These are phyloP conservation scores for Mycena albidolilacea DNA, from an alignment of 768 basidiomycete genomes.

Conservation along the genomic window DNA sequence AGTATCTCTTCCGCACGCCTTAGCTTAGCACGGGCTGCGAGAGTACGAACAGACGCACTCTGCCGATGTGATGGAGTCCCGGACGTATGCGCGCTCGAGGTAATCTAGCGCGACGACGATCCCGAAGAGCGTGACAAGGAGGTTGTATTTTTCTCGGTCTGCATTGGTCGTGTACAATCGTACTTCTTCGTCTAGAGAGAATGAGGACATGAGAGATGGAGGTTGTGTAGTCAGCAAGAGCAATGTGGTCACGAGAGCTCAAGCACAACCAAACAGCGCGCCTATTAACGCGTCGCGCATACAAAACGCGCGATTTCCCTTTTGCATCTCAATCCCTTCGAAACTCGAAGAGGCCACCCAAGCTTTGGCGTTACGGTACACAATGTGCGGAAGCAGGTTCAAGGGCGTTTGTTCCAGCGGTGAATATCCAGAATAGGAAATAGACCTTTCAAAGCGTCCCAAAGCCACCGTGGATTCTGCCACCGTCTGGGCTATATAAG, in stretches of 20 bases:
- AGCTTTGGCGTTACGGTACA: not conserved
- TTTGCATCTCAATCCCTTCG: no score
- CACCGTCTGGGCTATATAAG: slow-evolving; percentile 16
- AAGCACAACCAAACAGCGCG: slow-evolving; percentile 27
- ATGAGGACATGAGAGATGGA: slow-evolving; percentile 50
- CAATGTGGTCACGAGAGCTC: slow-evolving; percentile 14
- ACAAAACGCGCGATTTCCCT: no score
- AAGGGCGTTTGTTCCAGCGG: not conserved
- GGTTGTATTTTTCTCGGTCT: slow-evolving; percentile 91
- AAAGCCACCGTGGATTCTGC: slow-evolving; percentile 25
- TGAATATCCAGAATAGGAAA: slow-evolving; percentile 14
- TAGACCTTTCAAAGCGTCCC: slow-evolving; percentile 24
- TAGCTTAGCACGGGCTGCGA: slow-evolving; percentile 46
- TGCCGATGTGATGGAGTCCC: slow-evolving; percentile 90
- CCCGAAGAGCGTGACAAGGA: slow-evolving; percentile 90
- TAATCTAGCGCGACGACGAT: slow-evolving; percentile 95
- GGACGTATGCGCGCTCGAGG: slow-evolving; percentile 94
- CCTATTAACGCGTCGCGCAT: not conserved
- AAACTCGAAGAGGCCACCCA: no score
- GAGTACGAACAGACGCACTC: slow-evolving; percentile 73
- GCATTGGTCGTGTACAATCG: slow-evolving; percentile 89
- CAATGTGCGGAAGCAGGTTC: not conserved
- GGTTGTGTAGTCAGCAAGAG: not conserved
- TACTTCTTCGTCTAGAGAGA: slow-evolving; percentile 92
- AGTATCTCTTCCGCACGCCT: slow-evolving; percentile 80